Evolutionary conservation across 1,284 basidiomycete species (phyloP).

Genomic region (Violaceomyces palustris): DNA sequence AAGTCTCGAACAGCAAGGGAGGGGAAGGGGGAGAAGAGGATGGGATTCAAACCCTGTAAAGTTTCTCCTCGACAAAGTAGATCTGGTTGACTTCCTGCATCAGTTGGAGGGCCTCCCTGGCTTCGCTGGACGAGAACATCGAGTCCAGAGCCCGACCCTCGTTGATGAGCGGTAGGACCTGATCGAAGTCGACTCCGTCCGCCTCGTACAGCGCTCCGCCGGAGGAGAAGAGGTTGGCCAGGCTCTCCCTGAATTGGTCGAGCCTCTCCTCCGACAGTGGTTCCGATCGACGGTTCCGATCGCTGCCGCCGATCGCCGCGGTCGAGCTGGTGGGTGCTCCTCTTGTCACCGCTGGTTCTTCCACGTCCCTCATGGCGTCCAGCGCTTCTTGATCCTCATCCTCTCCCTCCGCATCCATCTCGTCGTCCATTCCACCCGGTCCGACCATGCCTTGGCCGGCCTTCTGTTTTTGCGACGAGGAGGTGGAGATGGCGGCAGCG

Average conservation of each 20-base stretch:
- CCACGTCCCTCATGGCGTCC: conserved; percentile 37
- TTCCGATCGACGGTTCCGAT: conserved; percentile 1
- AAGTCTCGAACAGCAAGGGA: too few relatives aligned
- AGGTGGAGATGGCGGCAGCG: not conserved
- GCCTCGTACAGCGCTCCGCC: conserved; percentile 58
- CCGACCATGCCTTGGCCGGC: conserved; percentile 18
- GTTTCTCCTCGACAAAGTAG: conserved; percentile 61
- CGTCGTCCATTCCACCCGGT: conserved; percentile 19
- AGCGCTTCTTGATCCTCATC: conserved; percentile 20
- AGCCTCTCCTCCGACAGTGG: conserved; percentile 13
- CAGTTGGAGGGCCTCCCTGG: conserved; percentile 56
- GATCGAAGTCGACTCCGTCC: conserved; percentile 63
- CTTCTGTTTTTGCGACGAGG: not conserved
- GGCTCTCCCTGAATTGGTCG: conserved; percentile 57
- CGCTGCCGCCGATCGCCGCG: too few relatives aligned
- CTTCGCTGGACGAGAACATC: conserved; percentile 76
- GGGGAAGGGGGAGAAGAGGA: too few relatives aligned
- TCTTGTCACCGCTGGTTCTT: conserved; percentile 7
- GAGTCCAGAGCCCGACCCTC: conserved; percentile 65
- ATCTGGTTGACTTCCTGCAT: conserved; percentile 82
- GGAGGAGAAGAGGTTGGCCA: conserved; percentile 61
- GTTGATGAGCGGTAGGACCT: conserved; percentile 74
- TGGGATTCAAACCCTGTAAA: conserved; percentile 32
- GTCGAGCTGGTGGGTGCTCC: not conserved
- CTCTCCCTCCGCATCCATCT: conserved; percentile 19